These are phyloP conservation scores for Pelargonium cotyledonis DNA, from an alignment of 441 rosid species.

Conservation along the genomic window DNA sequence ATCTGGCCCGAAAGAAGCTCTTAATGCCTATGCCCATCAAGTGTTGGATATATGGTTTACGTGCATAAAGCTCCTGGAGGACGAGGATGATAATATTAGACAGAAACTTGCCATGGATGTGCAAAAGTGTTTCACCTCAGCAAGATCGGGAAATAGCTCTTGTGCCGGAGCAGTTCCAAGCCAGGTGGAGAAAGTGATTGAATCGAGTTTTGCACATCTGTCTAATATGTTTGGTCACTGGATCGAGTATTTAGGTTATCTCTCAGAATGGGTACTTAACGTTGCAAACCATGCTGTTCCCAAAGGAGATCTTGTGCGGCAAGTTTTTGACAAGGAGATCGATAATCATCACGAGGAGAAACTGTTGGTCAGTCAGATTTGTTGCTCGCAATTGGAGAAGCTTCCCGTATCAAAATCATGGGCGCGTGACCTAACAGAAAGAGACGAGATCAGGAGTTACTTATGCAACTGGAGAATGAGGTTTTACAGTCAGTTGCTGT, in stretches of 20 bases:
- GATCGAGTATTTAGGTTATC: conserved; percentile 59
- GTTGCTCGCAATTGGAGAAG: conserved; percentile 70
- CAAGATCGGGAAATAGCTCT: conserved; percentile 21
- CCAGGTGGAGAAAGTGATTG: conserved; percentile 89
- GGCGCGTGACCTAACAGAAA: conserved; percentile 21
- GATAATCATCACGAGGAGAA: conserved; percentile 96
- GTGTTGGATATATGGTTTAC: conserved; percentile 67
- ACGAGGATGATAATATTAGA: conserved; percentile 86
- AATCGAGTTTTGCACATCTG: conserved; percentile 58
- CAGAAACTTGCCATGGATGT: conserved; percentile 57
- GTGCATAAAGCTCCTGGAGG: conserved; percentile 81
- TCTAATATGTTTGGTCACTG: conserved; percentile 74
- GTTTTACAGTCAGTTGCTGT: conserved; percentile 45
- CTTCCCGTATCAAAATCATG: conserved; percentile 31
- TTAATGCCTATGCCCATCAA: conserved; percentile 44
- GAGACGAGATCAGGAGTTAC: conserved; percentile 27
- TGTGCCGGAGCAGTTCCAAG: conserved; percentile 42
- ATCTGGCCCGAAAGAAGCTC: conserved; percentile 34
- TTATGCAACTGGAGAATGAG: conserved; percentile 50
- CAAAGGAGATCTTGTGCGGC: conserved; percentile 64
- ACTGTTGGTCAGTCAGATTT: conserved; percentile 70
- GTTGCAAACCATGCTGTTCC: conserved; percentile 43
- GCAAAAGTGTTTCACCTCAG: conserved; percentile 50
- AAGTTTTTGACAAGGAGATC: conserved; percentile 90
- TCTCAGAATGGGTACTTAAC: conserved; percentile 50